These are phyloP conservation scores for Hypoxylon perforatum DNA, from an alignment of 495 filamentous ascomycete species.

Conservation along the genomic window DNA sequence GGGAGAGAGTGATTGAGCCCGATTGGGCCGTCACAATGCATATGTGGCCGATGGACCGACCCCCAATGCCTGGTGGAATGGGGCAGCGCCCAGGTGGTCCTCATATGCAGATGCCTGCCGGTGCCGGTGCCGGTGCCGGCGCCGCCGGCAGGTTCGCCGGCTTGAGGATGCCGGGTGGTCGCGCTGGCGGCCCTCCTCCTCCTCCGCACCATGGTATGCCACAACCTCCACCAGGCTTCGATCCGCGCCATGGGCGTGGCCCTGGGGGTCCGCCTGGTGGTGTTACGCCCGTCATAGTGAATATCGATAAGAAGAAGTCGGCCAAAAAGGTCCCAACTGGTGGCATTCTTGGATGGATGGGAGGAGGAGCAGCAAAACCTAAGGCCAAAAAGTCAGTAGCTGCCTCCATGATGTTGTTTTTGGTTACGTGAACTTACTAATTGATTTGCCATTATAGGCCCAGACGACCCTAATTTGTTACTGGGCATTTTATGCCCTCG, in stretches of 20 bases:
- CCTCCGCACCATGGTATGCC: slow-evolving; percentile 19
- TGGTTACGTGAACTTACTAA: slow-evolving; percentile 28
- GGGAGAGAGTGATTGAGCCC: slow-evolving; percentile 86
- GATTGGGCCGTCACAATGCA: slow-evolving; percentile 95
- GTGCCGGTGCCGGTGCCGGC: too few relatives aligned
- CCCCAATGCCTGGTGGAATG: slow-evolving; percentile 20
- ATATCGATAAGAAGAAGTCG: slow-evolving; percentile 41
- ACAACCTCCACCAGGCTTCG: too few relatives aligned
- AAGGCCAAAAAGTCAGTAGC: slow-evolving; percentile 45
- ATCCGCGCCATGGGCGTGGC: too few relatives aligned
- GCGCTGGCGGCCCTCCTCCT: slow-evolving; percentile 14
- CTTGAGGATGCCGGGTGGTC: slow-evolving; percentile 3
- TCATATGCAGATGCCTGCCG: slow-evolving; percentile 6
- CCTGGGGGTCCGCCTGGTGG: neutral
- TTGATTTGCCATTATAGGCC: slow-evolving; percentile 12
- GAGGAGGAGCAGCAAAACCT: slow-evolving; percentile 37
- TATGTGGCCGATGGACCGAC: slow-evolving; percentile 86
- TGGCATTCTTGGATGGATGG: slow-evolving; percentile 54
- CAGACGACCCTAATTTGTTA: slow-evolving; percentile 9
- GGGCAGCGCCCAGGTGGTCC: slow-evolving; percentile 13
- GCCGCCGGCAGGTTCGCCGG: too few relatives aligned
- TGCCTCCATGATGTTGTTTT: neutral
- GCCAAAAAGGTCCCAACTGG: slow-evolving; percentile 33
- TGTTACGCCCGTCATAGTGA: slow-evolving; percentile 14
- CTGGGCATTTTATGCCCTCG: slow-evolving; percentile 3